A percentile compares a stretch with the other conserved stretches of the same genome.
Evolutionary conservation across 345 rosid genomes (phyloP).

Genomic region (Adansonia digitata): DNA sequence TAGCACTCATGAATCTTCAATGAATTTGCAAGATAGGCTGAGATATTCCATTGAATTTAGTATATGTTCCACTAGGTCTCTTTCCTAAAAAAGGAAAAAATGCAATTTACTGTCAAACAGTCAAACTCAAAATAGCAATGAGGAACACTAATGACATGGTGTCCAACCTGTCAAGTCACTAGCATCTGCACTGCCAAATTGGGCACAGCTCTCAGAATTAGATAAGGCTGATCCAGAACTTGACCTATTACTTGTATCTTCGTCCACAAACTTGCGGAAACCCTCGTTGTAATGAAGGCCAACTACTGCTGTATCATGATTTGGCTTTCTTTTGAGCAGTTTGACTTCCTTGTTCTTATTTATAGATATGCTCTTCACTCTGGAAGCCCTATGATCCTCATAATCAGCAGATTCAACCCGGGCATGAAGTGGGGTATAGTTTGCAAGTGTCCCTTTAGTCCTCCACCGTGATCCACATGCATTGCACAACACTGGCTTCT

Average conservation of each 20-base stretch:
- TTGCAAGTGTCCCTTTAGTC: conserved; percentile 69
- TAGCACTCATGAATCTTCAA: neutral
- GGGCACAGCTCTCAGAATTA: conserved; percentile 94
- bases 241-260: conserved; percentile 86
- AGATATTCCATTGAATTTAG: neutral
- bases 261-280: conserved; percentile 56
- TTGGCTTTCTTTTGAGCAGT: conserved; percentile 67
- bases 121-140: conserved; percentile 3
- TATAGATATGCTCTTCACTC: conserved; percentile 39
- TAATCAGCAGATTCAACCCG: conserved; percentile 51
- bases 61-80: neutral
- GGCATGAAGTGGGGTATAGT: conserved; percentile 73
- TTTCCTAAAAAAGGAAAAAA: neutral
- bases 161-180: conserved; percentile 89
- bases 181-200: conserved; percentile 74
- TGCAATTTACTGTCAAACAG: neutral
- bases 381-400: conserved; percentile 46
- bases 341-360: conserved; percentile 60
- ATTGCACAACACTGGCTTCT: conserved; percentile 79
- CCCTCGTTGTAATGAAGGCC: conserved; percentile 46
- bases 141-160: neutral
- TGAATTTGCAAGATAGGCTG: neutral
- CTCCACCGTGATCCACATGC: conserved; percentile 87
- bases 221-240: conserved; percentile 98
- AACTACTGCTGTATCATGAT: conserved; percentile 36